phyloP scores from a whole-genome alignment of 2,329 filamentous ascomycete species.

The Aspergillus sp. region DNA sequence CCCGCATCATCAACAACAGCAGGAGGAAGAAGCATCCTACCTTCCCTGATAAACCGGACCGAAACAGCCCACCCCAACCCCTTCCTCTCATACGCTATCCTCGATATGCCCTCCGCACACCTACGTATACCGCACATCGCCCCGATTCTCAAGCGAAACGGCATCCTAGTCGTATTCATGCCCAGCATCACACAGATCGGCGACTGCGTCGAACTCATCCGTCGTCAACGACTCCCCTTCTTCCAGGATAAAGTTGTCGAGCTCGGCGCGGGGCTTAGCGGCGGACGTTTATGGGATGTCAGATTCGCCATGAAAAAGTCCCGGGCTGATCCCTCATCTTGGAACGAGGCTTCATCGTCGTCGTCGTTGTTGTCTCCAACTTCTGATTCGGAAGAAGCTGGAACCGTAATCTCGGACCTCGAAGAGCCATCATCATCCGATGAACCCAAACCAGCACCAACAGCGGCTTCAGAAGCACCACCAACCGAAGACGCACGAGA shows the following conservation, averaged over 20 bases:
- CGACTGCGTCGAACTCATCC: conserved; percentile 51
- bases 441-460: no score
- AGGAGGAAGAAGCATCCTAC: conserved; percentile 6
- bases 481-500: conserved; percentile 16
- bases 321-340: conserved; percentile 26
- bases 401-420: conserved; percentile 1
- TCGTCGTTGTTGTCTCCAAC: no score
- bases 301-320: conserved; percentile 33
- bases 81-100: conserved; percentile 62
- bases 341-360: conserved; percentile 9
- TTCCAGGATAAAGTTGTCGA: conserved; percentile 39
- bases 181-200: conserved; percentile 72
- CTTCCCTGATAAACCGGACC: conserved; percentile 9
- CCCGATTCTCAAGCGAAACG: conserved; percentile 54
- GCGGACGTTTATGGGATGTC: conserved; percentile 42
- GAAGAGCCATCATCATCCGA: conserved; percentile 1
- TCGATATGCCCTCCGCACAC: conserved; percentile 63
- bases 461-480: no score
- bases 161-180: conserved; percentile 61
- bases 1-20: conserved; percentile 2
- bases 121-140: conserved; percentile 38
- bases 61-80: conserved; percentile 57
- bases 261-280: conserved; percentile 38
- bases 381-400: conserved; percentile 9
- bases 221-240: conserved; percentile 48